Base-by-base conservation (phyloP, 345 rosid species). In the Odontarrhena argentea region DNA sequence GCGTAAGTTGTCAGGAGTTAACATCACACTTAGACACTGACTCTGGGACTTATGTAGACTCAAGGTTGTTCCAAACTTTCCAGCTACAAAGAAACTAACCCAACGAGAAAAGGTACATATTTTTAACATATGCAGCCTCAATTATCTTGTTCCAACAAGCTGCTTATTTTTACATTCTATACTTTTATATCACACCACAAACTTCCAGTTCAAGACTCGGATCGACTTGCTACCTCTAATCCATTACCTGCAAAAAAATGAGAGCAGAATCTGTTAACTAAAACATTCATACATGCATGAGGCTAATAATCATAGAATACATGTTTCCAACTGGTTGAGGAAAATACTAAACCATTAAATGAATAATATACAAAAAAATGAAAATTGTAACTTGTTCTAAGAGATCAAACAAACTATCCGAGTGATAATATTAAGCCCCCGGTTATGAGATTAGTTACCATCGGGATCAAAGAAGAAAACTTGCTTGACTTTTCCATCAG, bases 401-500 rank as follows among this genome's bases (percentile, higher is more conserved):
- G 51, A 42, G 13, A 28, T 28, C 25, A 58, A 48, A 51, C 63
- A 45, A 55, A 46, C 36, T 6, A 35, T 34, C 6, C 7, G 1
- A 2, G 13, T 28, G 4, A 37, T 51, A 8, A n/a, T 24, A 55
- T 38, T 38, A 50, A 40, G 56, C 6, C 28, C 52, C 8, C 9
- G 36, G 8, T 35, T 22, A 49, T 14, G 36, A 34, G 56, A 55
- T 11, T 44, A 41, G 75, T 82, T 72, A 88, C 96, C 97, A 73
- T 94, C 97, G 1, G 92, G 95, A 85, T 88, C 97, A 54, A 88
- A 91, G 92, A 94, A 94, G 92, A 94, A 88, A 60, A 83, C 84
- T 70, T 91, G 99, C 70, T 81, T 85, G 61, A 91, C 80, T 70
- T 82, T 83, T 57, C 84, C 88, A 70, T 83, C 76, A 2, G 96